Percentiles rank a stretch among this genome's conserved stretches.
These are phyloP conservation scores for Alternaria solani DNA, from an alignment of 2,329 filamentous ascomycete genomes.

Conservation along the genomic window DNA sequence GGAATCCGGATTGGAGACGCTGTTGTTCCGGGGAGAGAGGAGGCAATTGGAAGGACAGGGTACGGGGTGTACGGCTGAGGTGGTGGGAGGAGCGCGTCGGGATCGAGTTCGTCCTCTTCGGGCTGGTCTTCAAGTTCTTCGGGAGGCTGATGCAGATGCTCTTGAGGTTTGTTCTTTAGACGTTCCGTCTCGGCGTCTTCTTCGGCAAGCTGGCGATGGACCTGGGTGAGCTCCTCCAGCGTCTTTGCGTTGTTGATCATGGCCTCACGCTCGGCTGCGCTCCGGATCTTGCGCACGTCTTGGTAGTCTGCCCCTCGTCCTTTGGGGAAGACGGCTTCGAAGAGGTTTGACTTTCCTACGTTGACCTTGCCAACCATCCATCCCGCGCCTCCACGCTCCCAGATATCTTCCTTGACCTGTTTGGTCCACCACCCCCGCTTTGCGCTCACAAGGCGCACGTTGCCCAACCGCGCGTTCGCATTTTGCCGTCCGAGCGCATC, in stretches of 20 bases:
- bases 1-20: slow-evolving; percentile 93
- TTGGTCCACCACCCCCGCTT: slow-evolving; percentile 91
- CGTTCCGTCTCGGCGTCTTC: slow-evolving; percentile 44
- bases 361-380: slow-evolving; percentile 99
- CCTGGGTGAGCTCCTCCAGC: slow-evolving; percentile 33
- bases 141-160: slow-evolving; percentile 33
- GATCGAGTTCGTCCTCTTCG: slow-evolving; percentile 40
- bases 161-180: slow-evolving; percentile 23
- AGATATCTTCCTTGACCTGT: slow-evolving; percentile 85
- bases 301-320: slow-evolving; percentile 51
- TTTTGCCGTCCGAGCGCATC: slow-evolving; percentile 75
- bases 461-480: slow-evolving; percentile 80
- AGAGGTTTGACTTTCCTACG: slow-evolving; percentile 93
- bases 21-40: slow-evolving; percentile 88
- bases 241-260: slow-evolving; percentile 41
- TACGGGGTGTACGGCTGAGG: slow-evolving; percentile 75
- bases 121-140: slow-evolving; percentile 27
- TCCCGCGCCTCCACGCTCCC: slow-evolving; percentile 79
- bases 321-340: slow-evolving; percentile 88
- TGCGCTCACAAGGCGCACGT: slow-evolving; percentile 85
- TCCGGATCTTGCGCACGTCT: slow-evolving; percentile 46
- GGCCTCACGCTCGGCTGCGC: slow-evolving; percentile 41
- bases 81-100: slow-evolving; percentile 73
- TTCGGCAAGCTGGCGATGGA: slow-evolving; percentile 42
- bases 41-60: slow-evolving; percentile 86